These are phyloP conservation scores for Elongisporangium anandrum DNA, from an alignment of 352 stramenopile genomes.

Conservation along the genomic window DNA sequence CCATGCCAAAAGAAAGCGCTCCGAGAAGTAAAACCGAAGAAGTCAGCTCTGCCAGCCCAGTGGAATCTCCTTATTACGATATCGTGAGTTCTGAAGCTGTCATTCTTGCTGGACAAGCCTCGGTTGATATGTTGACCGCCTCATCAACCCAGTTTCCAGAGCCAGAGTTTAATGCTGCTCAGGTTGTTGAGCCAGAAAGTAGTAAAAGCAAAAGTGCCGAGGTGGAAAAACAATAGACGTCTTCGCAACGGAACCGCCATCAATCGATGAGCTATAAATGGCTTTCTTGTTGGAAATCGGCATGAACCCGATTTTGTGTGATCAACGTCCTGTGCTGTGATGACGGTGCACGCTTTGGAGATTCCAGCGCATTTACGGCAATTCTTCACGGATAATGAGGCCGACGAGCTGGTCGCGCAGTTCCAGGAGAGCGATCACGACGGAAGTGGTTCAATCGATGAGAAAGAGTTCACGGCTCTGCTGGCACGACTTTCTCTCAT, in stretches of 20 bases:
- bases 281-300: neutral
- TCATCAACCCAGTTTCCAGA: neutral
- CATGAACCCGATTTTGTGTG: neutral
- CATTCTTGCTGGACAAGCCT: neutral
- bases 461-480: constrained; percentile 57
- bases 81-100: neutral
- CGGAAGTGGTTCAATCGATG: constrained; percentile 53
- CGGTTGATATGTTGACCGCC: neutral
- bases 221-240: neutral
- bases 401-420: constrained; percentile 55
- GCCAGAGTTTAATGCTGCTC: neutral
- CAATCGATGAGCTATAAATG: neutral
- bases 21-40: neutral
- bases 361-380: constrained; percentile 34
- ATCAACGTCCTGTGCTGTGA: neutral
- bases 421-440: constrained; percentile 58
- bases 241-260: neutral
- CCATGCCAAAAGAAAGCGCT: neutral
- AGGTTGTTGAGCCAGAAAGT: neutral
- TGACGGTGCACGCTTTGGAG: constrained; percentile 10
- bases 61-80: neutral
- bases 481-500: constrained; percentile 42
- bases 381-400: constrained; percentile 40
- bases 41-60: neutral
- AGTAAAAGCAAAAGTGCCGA: neutral